A percentile compares a stretch with the other conserved stretches of the same genome.
phyloP scores from a whole-genome alignment of 164 flowering plant species.

The Aristolochia californica region DNA sequence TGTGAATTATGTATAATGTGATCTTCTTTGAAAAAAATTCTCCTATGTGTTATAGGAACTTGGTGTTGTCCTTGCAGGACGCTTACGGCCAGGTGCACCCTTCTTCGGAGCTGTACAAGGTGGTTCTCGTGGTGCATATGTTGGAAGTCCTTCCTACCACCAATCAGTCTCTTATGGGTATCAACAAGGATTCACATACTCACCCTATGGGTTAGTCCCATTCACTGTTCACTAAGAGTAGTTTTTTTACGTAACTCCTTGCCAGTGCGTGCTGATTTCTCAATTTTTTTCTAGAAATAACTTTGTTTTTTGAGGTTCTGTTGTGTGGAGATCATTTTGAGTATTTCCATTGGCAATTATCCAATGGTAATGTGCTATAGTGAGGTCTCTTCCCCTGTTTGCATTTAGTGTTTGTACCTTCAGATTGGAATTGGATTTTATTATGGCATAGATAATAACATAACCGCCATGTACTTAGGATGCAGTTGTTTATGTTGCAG shows the following conservation, averaged over 20 bases:
- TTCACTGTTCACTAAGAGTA: background rate
- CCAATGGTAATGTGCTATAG: too few species aligned
- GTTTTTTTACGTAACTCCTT: too few species aligned
- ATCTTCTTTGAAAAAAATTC: too few species aligned
- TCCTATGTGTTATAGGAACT: background rate
- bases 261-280: too few species aligned
- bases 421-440: too few species aligned
- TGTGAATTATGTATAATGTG: too few species aligned
- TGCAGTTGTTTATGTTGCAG: constrained; percentile 34
- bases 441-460: background rate
- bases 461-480: background rate
- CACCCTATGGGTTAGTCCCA: constrained; percentile 68
- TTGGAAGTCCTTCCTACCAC: constrained; percentile 63
- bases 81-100: constrained; percentile 44
- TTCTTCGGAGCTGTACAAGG: constrained; percentile 43
- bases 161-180: constrained; percentile 64
- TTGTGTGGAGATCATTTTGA: too few species aligned
- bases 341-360: too few species aligned
- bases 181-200: constrained; percentile 71
- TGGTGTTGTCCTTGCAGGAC: constrained; percentile 38
- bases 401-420: too few species aligned
- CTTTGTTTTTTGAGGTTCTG: too few species aligned
- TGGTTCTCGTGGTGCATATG: constrained; percentile 42
- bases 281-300: too few species aligned
- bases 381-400: too few species aligned